Conservation (phyloP, 352 stramenopile species). For the Phytopythium kandeliae region DNA sequence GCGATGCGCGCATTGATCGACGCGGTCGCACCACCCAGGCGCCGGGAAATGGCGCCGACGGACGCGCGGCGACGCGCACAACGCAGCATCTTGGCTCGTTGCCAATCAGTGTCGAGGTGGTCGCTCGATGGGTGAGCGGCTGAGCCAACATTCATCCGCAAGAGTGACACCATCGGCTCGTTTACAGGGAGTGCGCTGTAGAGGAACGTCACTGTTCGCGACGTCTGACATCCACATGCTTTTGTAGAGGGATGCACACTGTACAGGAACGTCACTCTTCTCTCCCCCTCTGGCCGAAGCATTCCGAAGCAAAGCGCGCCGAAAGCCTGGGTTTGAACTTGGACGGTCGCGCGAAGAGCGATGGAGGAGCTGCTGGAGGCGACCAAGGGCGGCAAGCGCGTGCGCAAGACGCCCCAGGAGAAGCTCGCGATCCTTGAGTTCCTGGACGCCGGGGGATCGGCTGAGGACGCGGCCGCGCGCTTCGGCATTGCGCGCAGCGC, state of each 20-base stretch:
- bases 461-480: conserved; percentile 7
- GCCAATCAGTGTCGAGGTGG: conserved; percentile 1
- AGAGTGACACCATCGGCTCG: conserved; percentile 6
- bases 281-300: conserved; percentile 9
- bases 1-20: neutral
- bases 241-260: conserved; percentile 1
- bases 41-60: neutral
- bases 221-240: neutral
- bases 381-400: conserved; percentile 15
- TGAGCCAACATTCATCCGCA: neutral
- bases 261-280: conserved; percentile 42
- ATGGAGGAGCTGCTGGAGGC: conserved; percentile 17
- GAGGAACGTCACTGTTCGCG: neutral
- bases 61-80: conserved; percentile 8
- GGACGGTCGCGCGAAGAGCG: neutral
- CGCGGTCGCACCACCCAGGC: neutral
- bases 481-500: conserved; percentile 6
- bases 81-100: conserved; percentile 20
- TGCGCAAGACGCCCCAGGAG: conserved; percentile 12
- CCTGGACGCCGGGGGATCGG: conserved; percentile 5
- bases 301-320: neutral
- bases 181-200: conserved; percentile 26
- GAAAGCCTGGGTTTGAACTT: conserved; percentile 6
- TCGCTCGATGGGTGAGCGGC: neutral
- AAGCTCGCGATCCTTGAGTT: conserved; percentile 9